Evolutionary conservation across 2,329 filamentous ascomycete species (phyloP).

Genomic region (Zymoseptoria passerinii): DNA sequence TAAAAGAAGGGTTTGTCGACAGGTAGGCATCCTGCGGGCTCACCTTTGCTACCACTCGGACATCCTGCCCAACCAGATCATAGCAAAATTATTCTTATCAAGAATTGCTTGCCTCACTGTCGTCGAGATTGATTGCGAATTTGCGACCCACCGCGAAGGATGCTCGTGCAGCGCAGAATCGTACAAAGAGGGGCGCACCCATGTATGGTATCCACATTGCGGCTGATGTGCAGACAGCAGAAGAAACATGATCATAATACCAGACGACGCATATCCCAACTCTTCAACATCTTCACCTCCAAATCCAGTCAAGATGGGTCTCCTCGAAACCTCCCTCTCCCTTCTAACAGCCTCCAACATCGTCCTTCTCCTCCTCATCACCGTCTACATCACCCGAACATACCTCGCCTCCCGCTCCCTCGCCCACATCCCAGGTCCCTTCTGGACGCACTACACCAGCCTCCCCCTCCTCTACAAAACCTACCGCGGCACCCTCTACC

Average conservation of each 20-base stretch:
- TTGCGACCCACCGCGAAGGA: background rate
- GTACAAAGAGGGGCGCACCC: background rate
- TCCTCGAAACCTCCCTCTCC: background rate
- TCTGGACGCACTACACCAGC: constrained; percentile 1
- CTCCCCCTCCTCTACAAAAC: constrained; percentile 2
- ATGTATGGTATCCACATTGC: background rate
- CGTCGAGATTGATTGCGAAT: background rate
- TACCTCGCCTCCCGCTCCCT: constrained; percentile 1
- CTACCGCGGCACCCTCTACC: background rate
- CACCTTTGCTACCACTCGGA: background rate
- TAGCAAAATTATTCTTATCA: background rate
- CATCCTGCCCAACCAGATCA: background rate
- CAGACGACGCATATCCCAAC: no score
- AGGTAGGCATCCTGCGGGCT: background rate
- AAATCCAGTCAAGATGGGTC: background rate
- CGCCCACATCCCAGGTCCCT: constrained; percentile 4
- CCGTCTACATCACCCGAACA: background rate
- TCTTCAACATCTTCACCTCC: background rate
- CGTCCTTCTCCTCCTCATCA: background rate
- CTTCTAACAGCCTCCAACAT: background rate
- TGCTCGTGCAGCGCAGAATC: background rate
- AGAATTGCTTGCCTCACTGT: background rate
- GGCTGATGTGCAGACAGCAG: background rate
- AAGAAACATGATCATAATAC: background rate
- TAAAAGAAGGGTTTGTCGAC: no score